Conservation (phyloP, 2,329 filamentous ascomycete species). For the Colletotrichum tabaci region DNA sequence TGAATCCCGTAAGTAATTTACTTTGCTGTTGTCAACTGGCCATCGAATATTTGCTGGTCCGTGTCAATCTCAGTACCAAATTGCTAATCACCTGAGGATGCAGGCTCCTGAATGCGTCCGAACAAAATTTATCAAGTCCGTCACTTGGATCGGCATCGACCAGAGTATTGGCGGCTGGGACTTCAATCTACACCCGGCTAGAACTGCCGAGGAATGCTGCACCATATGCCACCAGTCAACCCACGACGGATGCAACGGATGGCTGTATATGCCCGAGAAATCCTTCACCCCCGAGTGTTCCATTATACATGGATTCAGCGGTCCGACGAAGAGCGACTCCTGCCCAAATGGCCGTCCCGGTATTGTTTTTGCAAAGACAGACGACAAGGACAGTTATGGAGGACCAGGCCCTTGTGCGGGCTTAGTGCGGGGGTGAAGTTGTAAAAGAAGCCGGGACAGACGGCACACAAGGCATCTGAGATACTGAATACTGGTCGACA, state of each 20-base stretch:
- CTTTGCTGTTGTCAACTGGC: background rate
- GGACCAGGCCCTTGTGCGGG: slow-evolving; percentile 41
- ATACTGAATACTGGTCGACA: background rate
- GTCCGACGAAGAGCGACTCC: slow-evolving; percentile 20
- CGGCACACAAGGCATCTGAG: too few relatives aligned
- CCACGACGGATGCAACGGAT: slow-evolving; percentile 42
- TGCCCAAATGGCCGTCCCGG: slow-evolving; percentile 42
- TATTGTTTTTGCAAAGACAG: slow-evolving; percentile 36
- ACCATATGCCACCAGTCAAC: slow-evolving; percentile 35
- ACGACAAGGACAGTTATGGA: slow-evolving; percentile 25
- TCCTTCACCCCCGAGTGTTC: slow-evolving; percentile 36
- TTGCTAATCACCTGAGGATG: background rate
- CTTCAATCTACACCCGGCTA: slow-evolving; percentile 33
- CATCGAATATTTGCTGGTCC: background rate
- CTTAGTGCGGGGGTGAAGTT: background rate
- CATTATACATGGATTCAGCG: slow-evolving; percentile 39
- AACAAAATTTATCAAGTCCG: slow-evolving; percentile 28
- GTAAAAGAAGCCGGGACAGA: background rate
- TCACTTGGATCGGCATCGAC: slow-evolving; percentile 42
- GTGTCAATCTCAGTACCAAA: background rate
- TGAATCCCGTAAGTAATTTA: slow-evolving; percentile 13
- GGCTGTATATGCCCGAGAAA: slow-evolving; percentile 36
- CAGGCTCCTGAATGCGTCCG: slow-evolving; percentile 30
- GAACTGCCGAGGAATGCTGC: slow-evolving; percentile 40
- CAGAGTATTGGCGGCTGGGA: slow-evolving; percentile 27